Evolutionary conservation across 129 eudicot genomes (phyloP), one percentile per base, ranked within the genome.

Genomic region (Mikania micrantha): DNA sequence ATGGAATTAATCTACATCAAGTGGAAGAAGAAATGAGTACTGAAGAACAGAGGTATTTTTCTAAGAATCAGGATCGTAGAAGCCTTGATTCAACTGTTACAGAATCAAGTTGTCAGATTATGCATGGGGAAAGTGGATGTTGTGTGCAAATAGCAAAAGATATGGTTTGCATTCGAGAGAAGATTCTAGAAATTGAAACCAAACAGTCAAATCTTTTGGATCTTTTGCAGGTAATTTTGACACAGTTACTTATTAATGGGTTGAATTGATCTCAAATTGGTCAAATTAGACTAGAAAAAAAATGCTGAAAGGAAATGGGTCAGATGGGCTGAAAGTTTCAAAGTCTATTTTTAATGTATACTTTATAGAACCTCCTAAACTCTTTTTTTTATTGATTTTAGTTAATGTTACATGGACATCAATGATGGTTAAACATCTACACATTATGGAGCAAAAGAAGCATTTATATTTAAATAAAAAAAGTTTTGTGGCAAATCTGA

Each of bases 71-170:
- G 73, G 92, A 88, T 52, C 90, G 92, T 35, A 74, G 83, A 45
- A 91, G 95, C 65, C 79, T 88, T 62, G 96, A 91, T 72, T 91
- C 98, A 32, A 84, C 94, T 3, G 79, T 88, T 65, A 91, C 95
- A 9, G 90, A 85, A 64, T 73, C 82, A 50, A 80, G 85, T 67
- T 82, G 87, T 24, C 84, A 54, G 21, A 32, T 73, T 40, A 56
- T 77, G 70, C 73, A 63, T 44, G 80, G 52, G 74, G 64, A 69
- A n/a, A 74, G 47, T 48, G 76, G 57, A 9, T 87, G 88, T 70
- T 88, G 96, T 78, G 68, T 69, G 63, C 91, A 85, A 79, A 86
- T 88, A 63, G 64, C 82, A 27, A 85, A 84, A 64, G 96, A 91
- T 60, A 68, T 88, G 83, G 70, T 48, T 19, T 79, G 74, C 75